Evolutionary conservation across 768 basidiomycete genomes (phyloP), one percentile per base, ranked within the genome.

Genomic region (Kondoa subrosea): DNA sequence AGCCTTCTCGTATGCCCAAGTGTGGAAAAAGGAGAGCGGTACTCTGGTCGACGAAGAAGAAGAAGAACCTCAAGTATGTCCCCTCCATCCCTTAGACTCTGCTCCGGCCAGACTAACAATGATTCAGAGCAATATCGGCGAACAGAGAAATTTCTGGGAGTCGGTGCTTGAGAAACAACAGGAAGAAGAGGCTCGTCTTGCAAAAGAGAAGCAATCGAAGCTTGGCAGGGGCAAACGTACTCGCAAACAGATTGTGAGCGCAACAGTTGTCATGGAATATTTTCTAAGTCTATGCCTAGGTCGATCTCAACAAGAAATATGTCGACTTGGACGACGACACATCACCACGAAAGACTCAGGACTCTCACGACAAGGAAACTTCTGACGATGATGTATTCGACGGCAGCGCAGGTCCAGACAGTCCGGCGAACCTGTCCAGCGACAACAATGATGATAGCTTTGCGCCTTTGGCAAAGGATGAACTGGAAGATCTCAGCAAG

Each of bases 31-130:
- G 2, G 56, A 65, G 21, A 40, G 32, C 15, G 26, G 16, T 12
- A 64, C 26, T 3, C 63, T 50, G 31, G 66, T 25, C 50, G 68
- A 69, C 62, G 67, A 69, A 63, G 80, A 82, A 69, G 73, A 77
- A 1, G 76, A 77, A 25, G 75, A 80, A 2, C 68, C 67, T n/a
- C 82, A n/a, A n/a, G 81, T 67, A 81, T 82, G 59, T 78, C 81
- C n/a, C 79, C 80, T 64, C 29, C 71, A 71, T 64, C 66, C 16
- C 68, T 69, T 67, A 67, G 68, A 67, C 32, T 12, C 12, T 25
- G 25, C 14, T 26, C 32, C 14, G 17, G 25, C 14, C 26, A 25
- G 25, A 26, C 32, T 12, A 12, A 12, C 25, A 30, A 25, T 25
- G 25, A n/a, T n/a, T n/a, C n/a, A 50, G 40, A 50, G 40, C 40